Base-by-base conservation (phyloP, 805 yeast species). In the Nakazawaea ernobii region DNA sequence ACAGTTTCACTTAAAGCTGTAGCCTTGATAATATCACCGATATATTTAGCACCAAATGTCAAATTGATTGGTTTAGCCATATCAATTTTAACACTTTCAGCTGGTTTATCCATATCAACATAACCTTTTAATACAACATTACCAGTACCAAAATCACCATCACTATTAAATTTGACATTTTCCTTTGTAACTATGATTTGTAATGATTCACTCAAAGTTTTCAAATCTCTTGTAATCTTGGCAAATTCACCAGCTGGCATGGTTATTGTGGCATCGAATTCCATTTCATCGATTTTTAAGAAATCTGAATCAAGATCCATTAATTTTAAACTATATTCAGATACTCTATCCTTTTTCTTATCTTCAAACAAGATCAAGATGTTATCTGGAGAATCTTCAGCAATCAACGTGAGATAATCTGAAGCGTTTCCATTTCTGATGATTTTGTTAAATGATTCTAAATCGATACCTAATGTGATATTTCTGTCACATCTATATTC, bases 271-370 rank as follows among this genome's bases (percentile, higher is more conserved):
- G 94, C 81, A 62, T 88, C 95, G 64, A 86, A 86, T 53, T 88
- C 95, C 81, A 91, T 83, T 58, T 90, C 98, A 58, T 95, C 98
- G 63, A 94, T 87, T 58, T 86, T 84, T 59, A 94, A 79, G 70
- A 87, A 87, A 63, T 94, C 98, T 45, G 95, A 87, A 65, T 94
- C 98, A 56, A 94, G 89, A 62, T 92, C 96, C 96, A 94, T 90
- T 63, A 94, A 78, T 66, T 90, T 90, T 63, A 94, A 77, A 43
- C 85, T 78, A 69, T 86, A 94, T 73, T 92, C 98, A 53, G 95
- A 84, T 53, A 92, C 86, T 63, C 96, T 80, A 61, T 91, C 98
- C 68, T 82, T 88, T 68, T 79, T 80, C 58, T 86, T 80, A 67
- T 92, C 98, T 72, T 94, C 99, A 61, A 94, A 94, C 42, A 87